phyloP scores from a whole-genome alignment of 176 grass and related monocot genomes.

The Alopecurus myosuroides region DNA sequence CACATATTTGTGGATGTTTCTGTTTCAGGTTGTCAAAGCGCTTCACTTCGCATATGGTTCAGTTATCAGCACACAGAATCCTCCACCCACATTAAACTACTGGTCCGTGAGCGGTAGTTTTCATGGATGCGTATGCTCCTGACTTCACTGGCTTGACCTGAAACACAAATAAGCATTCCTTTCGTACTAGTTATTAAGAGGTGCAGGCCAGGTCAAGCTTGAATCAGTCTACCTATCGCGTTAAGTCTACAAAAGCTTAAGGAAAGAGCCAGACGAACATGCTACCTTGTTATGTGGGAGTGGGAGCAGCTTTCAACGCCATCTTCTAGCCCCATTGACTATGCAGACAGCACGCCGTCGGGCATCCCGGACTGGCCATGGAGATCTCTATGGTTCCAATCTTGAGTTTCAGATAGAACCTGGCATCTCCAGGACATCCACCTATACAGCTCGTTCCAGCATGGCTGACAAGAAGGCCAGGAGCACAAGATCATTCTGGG shows the following conservation, averaged over 20 bases:
- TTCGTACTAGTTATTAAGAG: conserved; percentile 20
- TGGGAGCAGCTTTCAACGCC: not conserved
- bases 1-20: not conserved
- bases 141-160: conserved; percentile 7
- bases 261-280: conserved; percentile 17
- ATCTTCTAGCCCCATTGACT: conserved; percentile 19
- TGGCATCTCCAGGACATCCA: conserved; percentile 50
- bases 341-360: conserved; percentile 36
- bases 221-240: conserved; percentile 30
- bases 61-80: not conserved
- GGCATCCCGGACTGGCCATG: conserved; percentile 18
- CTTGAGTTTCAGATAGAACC: conserved; percentile 33
- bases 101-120: conserved; percentile 3
- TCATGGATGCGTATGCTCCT: not conserved
- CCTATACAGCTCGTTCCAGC: conserved; percentile 27
- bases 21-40: not conserved
- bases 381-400: conserved; percentile 19
- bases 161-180: not conserved
- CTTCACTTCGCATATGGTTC: not conserved
- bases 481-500: conserved; percentile 23
- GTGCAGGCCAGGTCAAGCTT: conserved; percentile 27
- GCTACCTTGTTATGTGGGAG: not conserved
- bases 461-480: not conserved
- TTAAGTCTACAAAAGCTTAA: conserved; percentile 5
- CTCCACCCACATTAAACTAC: conserved; percentile 7